These are phyloP conservation scores for Corylus avellana DNA, from an alignment of 306 rosid species.

Conservation along the genomic window DNA sequence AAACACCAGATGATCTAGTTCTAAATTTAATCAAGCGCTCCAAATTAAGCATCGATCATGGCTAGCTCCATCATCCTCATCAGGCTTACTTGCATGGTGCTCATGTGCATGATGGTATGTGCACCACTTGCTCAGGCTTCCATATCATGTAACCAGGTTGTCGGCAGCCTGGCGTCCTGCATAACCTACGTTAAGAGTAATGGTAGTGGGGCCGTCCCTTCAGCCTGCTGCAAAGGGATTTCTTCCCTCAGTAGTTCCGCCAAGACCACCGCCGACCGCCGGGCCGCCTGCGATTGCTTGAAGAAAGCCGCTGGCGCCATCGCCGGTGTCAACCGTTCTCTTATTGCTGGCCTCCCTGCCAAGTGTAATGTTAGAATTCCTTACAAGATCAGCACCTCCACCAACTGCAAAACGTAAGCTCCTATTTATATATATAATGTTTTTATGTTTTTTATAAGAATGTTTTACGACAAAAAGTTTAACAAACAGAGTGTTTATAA, in stretches of 20 bases:
- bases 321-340: conserved; percentile 5
- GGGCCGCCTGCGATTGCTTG: conserved; percentile 50
- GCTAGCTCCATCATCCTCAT: conserved; percentile 14
- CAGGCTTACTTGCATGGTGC: conserved; percentile 6
- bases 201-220: conserved; percentile 20
- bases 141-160: conserved; percentile 29
- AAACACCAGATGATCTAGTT: background rate
- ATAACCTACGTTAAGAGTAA: background rate
- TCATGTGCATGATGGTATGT: conserved; percentile 19
- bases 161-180: conserved; percentile 17
- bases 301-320: conserved; percentile 24
- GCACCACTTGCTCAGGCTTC: conserved; percentile 9
- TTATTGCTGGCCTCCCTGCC: conserved; percentile 48
- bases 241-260: conserved; percentile 37
- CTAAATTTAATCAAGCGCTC: no score
- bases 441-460: no score
- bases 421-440: background rate
- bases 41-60: background rate
- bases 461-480: no score
- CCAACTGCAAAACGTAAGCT: conserved; percentile 31
- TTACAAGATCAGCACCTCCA: conserved; percentile 36
- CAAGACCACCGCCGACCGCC: conserved; percentile 52
- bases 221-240: conserved; percentile 52
- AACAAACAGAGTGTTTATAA: background rate
- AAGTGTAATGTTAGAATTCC: conserved; percentile 37